phyloP scores from a whole-genome alignment of 345 rosid species.

The Punica granatum region DNA sequence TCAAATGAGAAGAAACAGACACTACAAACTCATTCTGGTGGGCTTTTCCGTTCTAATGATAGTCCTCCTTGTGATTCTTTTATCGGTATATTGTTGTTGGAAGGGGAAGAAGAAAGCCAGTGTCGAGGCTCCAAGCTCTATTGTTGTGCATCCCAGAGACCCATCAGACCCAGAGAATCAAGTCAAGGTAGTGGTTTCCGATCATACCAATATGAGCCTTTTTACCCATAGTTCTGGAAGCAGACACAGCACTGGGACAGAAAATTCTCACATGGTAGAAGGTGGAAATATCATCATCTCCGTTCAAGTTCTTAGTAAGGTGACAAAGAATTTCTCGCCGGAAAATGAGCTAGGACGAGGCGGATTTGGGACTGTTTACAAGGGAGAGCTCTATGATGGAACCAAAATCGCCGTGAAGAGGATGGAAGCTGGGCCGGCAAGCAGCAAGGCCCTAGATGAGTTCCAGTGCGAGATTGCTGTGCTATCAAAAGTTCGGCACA shows the following conservation, averaged over 20 bases:
- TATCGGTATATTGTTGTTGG: slow-evolving; percentile 21
- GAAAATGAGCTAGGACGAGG: slow-evolving; percentile 42
- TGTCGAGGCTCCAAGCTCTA: slow-evolving; percentile 12
- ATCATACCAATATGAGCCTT: slow-evolving; percentile 18
- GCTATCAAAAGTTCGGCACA: slow-evolving; percentile 41
- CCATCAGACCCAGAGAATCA: slow-evolving; percentile 21
- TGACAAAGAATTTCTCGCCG: slow-evolving; percentile 28
- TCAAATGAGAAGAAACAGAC: slow-evolving; percentile 9
- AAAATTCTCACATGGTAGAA: slow-evolving; percentile 25
- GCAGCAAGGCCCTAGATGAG: slow-evolving; percentile 33
- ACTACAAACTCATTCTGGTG: slow-evolving; percentile 2
- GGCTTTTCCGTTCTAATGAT: slow-evolving; percentile 6
- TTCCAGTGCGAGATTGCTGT: slow-evolving; percentile 42
- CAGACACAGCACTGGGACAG: slow-evolving; percentile 24
- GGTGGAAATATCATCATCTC: slow-evolving; percentile 30
- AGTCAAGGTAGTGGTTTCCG: slow-evolving; percentile 23
- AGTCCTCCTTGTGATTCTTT: slow-evolving; percentile 13
- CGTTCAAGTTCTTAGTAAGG: slow-evolving; percentile 45
- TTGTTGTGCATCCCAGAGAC: slow-evolving; percentile 35
- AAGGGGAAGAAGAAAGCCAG: slow-evolving; percentile 16
- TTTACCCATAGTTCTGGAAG: slow-evolving; percentile 27
- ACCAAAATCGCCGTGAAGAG: slow-evolving; percentile 48
- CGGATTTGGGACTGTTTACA: slow-evolving; percentile 49
- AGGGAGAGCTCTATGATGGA: slow-evolving; percentile 48
- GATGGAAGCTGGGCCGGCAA: slow-evolving; percentile 35